These are phyloP conservation scores for Calonectria pauciramosa DNA, from an alignment of 2,329 filamentous ascomycete genomes.

Conservation along the genomic window DNA sequence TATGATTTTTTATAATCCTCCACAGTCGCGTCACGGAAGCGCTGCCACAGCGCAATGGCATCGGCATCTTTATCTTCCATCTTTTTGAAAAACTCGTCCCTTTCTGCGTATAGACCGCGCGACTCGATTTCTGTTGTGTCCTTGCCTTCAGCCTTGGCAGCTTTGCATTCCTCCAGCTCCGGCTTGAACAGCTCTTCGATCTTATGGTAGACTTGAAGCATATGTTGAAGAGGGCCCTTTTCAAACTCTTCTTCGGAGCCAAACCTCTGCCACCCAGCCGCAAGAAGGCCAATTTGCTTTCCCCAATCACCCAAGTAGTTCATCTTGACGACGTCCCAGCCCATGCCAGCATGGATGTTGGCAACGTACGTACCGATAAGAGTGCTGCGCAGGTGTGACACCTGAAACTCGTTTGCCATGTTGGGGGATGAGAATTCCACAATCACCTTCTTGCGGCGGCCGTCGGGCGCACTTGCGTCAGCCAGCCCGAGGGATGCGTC, in stretches of 20 bases:
- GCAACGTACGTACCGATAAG: slow-evolving; percentile 78
- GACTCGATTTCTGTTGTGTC: slow-evolving; percentile 55
- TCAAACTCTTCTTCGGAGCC: slow-evolving; percentile 74
- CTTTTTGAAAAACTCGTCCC: slow-evolving; percentile 69
- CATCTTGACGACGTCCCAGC: slow-evolving; percentile 77
- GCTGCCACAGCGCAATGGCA: slow-evolving; percentile 66
- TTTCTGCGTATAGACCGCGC: slow-evolving; percentile 58
- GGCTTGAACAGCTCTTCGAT: slow-evolving; percentile 73
- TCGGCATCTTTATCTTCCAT: slow-evolving; percentile 71
- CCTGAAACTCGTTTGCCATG: slow-evolving; percentile 80
- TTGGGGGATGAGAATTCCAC: slow-evolving; percentile 84
- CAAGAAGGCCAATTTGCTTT: slow-evolving; percentile 75
- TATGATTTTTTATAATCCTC: slow-evolving; percentile 68
- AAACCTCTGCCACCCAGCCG: slow-evolving; percentile 75
- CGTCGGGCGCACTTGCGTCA: slow-evolving; percentile 25
- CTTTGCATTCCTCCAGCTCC: slow-evolving; percentile 71
- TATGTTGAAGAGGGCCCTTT: slow-evolving; percentile 76
- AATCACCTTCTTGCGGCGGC: slow-evolving; percentile 58
- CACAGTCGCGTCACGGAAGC: slow-evolving; percentile 68
- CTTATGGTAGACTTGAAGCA: slow-evolving; percentile 77
- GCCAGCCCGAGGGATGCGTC: slow-evolving; percentile 35
- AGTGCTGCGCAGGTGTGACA: slow-evolving; percentile 77
- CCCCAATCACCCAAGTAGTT: slow-evolving; percentile 85
- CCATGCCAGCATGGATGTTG: slow-evolving; percentile 74
- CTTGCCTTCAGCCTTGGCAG: slow-evolving; percentile 57